Conservation (phyloP, 768 basidiomycete genomes). For the Boletus fagicola region DNA sequence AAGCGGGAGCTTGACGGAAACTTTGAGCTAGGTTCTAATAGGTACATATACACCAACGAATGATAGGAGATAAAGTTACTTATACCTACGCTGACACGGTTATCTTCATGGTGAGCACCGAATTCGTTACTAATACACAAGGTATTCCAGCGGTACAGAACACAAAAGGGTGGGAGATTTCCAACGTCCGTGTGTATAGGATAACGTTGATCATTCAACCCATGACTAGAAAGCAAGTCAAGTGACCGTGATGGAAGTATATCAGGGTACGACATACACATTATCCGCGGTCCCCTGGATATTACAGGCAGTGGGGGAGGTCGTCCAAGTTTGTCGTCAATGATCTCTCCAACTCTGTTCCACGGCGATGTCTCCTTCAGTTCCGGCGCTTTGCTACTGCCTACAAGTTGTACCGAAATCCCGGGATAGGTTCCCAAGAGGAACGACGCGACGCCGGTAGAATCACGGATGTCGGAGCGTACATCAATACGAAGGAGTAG, state of each 20-base stretch:
- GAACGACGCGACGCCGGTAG: slow-evolving; percentile 15
- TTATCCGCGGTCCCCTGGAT: slow-evolving; percentile 8
- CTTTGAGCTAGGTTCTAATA: too few species aligned
- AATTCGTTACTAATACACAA: neutral
- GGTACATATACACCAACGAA: too few species aligned
- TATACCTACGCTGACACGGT: neutral
- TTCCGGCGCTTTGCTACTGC: slow-evolving; percentile 5
- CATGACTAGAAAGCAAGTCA: slow-evolving; percentile 4
- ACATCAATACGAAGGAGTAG: slow-evolving; percentile 11
- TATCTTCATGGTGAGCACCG: neutral
- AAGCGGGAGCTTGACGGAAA: too few species aligned
- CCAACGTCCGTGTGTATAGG: neutral
- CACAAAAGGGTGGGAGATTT: neutral
- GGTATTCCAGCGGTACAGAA: neutral
- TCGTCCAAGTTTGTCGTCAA: slow-evolving; percentile 17
- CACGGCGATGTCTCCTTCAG: slow-evolving; percentile 20
- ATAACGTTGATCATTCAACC: neutral
- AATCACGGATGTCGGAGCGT: slow-evolving; percentile 22
- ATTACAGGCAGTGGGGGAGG: slow-evolving; percentile 3
- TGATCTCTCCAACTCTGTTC: slow-evolving; percentile 20
- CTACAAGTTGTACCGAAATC: slow-evolving; percentile 5
- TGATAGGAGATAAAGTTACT: neutral
- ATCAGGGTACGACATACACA: slow-evolving; percentile 15
- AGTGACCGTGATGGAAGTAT: neutral
- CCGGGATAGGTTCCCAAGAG: slow-evolving; percentile 13